Evolutionary conservation across 2,329 filamentous ascomycete species (phyloP).

Genomic region (Aspergillus ibericus): DNA sequence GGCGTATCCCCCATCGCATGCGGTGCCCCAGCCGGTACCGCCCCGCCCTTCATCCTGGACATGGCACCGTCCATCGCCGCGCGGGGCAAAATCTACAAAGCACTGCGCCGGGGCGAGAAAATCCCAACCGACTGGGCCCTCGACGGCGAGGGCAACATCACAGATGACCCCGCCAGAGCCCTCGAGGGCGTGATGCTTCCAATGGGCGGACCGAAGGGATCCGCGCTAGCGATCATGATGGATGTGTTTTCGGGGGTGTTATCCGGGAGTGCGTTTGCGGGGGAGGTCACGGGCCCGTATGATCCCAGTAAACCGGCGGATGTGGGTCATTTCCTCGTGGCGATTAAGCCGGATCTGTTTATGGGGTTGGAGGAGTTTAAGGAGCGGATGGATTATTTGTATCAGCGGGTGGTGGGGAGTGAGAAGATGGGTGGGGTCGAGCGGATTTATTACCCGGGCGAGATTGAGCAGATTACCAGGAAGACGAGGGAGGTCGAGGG

Average conservation of each 20-base stretch:
- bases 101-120: conserved; percentile 42
- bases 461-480: conserved; percentile 55
- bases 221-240: conserved; percentile 79
- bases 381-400: conserved; percentile 58
- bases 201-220: conserved; percentile 83
- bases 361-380: conserved; percentile 70
- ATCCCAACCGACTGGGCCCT: conserved; percentile 66
- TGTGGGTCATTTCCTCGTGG: conserved; percentile 73
- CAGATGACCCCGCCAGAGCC: conserved; percentile 69
- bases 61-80: conserved; percentile 50
- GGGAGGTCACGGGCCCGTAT: conserved; percentile 74
- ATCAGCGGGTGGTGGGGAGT: conserved; percentile 53
- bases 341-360: conserved; percentile 72
- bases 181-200: conserved; percentile 79
- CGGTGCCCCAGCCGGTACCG: conserved; percentile 66
- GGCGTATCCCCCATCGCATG: conserved; percentile 73
- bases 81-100: conserved; percentile 49
- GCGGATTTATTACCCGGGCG: conserved; percentile 58
- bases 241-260: conserved; percentile 79
- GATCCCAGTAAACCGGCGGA: conserved; percentile 67
- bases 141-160: conserved; percentile 67
- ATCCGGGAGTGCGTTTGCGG: conserved; percentile 75
- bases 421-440: conserved; percentile 57
- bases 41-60: conserved; percentile 58
- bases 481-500: conserved; percentile 43